Conservation (phyloP, 352 stramenopile genomes). For the Pythium sp. region DNA sequence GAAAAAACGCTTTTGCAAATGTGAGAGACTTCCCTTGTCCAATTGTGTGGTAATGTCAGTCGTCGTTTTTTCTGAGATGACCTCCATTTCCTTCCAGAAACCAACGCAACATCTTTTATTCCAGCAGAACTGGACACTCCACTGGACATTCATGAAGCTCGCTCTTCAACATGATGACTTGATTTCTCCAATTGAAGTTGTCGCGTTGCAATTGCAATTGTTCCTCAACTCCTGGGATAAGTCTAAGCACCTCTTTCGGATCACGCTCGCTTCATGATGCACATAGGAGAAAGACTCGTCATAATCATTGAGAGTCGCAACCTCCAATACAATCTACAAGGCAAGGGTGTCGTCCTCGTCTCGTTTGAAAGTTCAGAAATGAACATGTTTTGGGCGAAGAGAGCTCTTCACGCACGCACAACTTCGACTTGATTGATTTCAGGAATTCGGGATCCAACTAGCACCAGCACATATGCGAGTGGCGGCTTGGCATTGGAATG, state of each 20-base stretch:
- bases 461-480: not conserved
- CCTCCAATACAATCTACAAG: too few species aligned
- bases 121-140: not conserved
- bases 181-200: not conserved
- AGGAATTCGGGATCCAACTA: not conserved
- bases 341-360: not conserved
- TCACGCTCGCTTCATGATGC: too few species aligned
- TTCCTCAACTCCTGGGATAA: not conserved
- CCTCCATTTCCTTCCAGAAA: not conserved
- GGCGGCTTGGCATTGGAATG: not conserved
- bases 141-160: not conserved
- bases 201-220: not conserved
- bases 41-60: not conserved
- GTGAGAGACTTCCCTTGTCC: not conserved
- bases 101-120: not conserved
- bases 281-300: too few species aligned
- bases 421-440: conserved; percentile 7
- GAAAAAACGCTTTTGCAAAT: not conserved
- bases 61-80: not conserved
- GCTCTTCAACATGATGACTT: not conserved
- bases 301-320: too few species aligned
- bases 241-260: not conserved
- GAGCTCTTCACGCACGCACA: not conserved
- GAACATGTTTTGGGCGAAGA: not conserved
- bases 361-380: not conserved